A percentile compares a stretch with the other conserved stretches of the same genome.
These are phyloP conservation scores for Westerdykella sp. DNA, from an alignment of 2,329 filamentous ascomycete species.

Conservation along the genomic window DNA sequence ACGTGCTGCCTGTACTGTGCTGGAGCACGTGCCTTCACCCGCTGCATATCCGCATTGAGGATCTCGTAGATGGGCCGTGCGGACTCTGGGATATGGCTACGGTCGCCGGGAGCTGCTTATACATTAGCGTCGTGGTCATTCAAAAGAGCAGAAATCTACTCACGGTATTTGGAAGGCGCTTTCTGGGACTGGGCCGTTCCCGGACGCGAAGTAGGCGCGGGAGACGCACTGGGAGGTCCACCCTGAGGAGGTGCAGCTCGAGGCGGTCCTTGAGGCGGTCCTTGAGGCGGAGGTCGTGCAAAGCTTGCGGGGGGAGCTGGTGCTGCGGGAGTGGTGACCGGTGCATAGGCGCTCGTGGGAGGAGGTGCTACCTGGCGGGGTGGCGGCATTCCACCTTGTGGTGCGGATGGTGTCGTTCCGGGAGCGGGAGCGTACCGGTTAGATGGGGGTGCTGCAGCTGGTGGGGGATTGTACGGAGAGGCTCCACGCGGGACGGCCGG, in stretches of 20 bases:
- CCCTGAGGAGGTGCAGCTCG: slow-evolving; percentile 35
- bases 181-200: slow-evolving; percentile 47
- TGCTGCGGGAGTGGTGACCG: slow-evolving; percentile 32
- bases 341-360: slow-evolving; percentile 25
- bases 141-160: slow-evolving; percentile 29
- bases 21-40: slow-evolving; percentile 79
- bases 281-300: slow-evolving; percentile 40
- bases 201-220: slow-evolving; percentile 36
- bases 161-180: slow-evolving; percentile 62
- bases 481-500: slow-evolving; percentile 64
- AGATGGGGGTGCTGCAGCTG: slow-evolving; percentile 56
- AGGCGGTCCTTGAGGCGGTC: slow-evolving; percentile 41
- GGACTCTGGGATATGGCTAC: slow-evolving; percentile 74
- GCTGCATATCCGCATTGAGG: slow-evolving; percentile 76
- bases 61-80: slow-evolving; percentile 77
- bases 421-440: slow-evolving; percentile 61
- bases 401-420: slow-evolving; percentile 47
- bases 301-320: slow-evolving; percentile 44
- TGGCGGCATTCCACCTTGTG: slow-evolving; percentile 34
- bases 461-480: slow-evolving; percentile 82
- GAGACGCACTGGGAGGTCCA: slow-evolving; percentile 30
- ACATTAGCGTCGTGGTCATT: slow-evolving; percentile 14
- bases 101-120: slow-evolving; percentile 61
- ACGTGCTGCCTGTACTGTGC: slow-evolving; percentile 83
- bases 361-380: slow-evolving; percentile 42